A percentile compares a stretch with the other conserved stretches of the same genome.
Conservation (phyloP, 2,329 filamentous ascomycete species). For the Trichoderma sp. region DNA sequence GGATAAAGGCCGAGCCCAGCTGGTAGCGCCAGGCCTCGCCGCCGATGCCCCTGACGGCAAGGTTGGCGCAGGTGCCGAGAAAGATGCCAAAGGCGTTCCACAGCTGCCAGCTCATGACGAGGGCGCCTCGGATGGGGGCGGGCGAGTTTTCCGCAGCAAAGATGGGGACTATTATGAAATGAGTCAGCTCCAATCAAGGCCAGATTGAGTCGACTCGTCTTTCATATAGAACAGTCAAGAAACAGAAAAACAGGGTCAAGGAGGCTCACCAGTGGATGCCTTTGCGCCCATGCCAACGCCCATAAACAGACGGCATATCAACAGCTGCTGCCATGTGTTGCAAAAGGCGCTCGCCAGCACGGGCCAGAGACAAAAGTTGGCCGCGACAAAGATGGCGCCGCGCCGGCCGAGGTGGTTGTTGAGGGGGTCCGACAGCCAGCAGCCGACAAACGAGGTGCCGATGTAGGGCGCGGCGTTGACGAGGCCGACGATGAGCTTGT, state of each 20-base stretch:
- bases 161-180: conserved; percentile 60
- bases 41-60: conserved; percentile 47
- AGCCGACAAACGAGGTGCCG: conserved; percentile 54
- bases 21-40: conserved; percentile 61
- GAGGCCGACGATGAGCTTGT: conserved; percentile 62
- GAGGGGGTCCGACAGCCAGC: conserved; percentile 69
- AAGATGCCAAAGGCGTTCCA: conserved; percentile 67
- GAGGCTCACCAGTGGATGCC: conserved; percentile 55
- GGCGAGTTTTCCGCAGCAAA: conserved; percentile 76
- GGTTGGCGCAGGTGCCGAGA: conserved; percentile 62
- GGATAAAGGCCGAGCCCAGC: conserved; percentile 65
- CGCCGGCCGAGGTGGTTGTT: conserved; percentile 50
- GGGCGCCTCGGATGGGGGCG: conserved; percentile 68
- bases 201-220: too few relatives aligned
- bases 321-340: conserved; percentile 70
- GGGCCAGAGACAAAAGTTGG: conserved; percentile 69
- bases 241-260: too few relatives aligned
- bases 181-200: neutral
- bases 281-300: conserved; percentile 80
- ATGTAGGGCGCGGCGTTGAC: conserved; percentile 63
- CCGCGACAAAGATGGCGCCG: conserved; percentile 69
- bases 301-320: conserved; percentile 70
- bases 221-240: too few relatives aligned
- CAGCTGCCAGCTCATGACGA: conserved; percentile 82
- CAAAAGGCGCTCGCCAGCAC: conserved; percentile 72